These are phyloP conservation scores for Colletotrichum echinochloae DNA, from an alignment of 2,329 filamentous ascomycete species.

Conservation along the genomic window DNA sequence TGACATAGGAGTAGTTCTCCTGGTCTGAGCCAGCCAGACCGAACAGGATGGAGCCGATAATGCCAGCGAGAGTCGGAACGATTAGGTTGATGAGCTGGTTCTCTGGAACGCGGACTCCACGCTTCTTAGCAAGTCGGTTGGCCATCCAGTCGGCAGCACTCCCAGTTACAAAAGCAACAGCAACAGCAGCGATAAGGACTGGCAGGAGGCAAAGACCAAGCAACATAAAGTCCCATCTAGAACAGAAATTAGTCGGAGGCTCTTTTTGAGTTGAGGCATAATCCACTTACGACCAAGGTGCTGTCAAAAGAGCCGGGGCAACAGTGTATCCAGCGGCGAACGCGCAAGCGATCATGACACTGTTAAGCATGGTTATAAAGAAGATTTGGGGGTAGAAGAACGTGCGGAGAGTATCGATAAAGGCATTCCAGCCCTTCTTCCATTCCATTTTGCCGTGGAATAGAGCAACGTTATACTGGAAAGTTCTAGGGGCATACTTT, in stretches of 20 bases:
- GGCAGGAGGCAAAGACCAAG: conserved; percentile 47
- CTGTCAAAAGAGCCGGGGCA: conserved; percentile 30
- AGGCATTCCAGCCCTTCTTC: conserved; percentile 42
- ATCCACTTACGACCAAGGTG: conserved; percentile 32
- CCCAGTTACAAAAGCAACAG: conserved; percentile 49
- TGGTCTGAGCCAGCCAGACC: conserved; percentile 46
- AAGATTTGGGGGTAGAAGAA: conserved; percentile 50
- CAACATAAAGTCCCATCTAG: conserved; percentile 47
- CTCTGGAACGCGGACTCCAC: conserved; percentile 48
- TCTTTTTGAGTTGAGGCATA: rapidly evolving
- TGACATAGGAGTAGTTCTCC: conserved; percentile 43
- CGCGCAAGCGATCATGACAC: conserved; percentile 47
- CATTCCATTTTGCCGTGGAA: conserved; percentile 48
- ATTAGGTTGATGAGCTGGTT: conserved; percentile 49
- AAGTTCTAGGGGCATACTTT: conserved; percentile 43
- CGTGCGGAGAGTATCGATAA: conserved; percentile 48
- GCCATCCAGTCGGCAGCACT: conserved; percentile 47
- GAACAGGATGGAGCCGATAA: conserved; percentile 49
- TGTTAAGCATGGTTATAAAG: conserved; percentile 49
- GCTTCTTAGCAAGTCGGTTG: conserved; percentile 46
- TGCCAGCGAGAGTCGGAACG: conserved; percentile 46
- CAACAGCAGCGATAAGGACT: conserved; percentile 47
- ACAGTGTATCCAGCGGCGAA: conserved; percentile 45
- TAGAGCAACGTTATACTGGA: conserved; percentile 48
- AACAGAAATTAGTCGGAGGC: background rate